Conservation (phyloP, 352 stramenopile species). For the Phytophthora palmivora region DNA sequence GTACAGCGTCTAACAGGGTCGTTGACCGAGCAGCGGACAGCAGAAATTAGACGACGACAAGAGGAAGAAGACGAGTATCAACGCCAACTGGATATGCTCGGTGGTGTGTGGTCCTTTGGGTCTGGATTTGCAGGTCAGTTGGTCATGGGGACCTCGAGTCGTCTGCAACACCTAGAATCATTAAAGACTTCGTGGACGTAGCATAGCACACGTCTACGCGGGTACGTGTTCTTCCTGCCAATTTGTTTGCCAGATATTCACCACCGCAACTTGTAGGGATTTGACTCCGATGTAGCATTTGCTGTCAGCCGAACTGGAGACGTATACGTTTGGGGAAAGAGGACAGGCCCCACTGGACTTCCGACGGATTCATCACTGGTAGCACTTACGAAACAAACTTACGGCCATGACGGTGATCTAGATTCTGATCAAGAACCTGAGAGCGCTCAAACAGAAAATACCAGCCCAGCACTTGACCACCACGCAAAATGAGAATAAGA, state of each 20-base stretch:
- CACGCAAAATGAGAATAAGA: constrained; percentile 2
- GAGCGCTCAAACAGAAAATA: background rate
- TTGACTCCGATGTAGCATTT: constrained; percentile 85
- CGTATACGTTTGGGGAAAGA: constrained; percentile 85
- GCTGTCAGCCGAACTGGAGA: constrained; percentile 72
- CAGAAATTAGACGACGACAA: constrained; percentile 60
- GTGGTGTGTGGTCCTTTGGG: constrained; percentile 85
- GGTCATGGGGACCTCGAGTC: constrained; percentile 74
- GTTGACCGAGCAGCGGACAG: constrained; percentile 63
- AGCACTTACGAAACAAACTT: constrained; percentile 46
- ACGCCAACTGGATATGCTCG: constrained; percentile 79
- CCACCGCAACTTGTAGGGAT: constrained; percentile 45
- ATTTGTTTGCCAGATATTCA: no score
- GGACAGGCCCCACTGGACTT: constrained; percentile 63
- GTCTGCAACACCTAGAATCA: constrained; percentile 57
- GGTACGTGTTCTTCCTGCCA: constrained; percentile 30
- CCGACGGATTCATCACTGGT: constrained; percentile 39
- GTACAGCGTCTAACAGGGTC: constrained; percentile 65
- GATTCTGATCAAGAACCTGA: constrained; percentile 52
- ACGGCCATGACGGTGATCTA: constrained; percentile 54
- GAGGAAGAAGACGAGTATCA: constrained; percentile 77
- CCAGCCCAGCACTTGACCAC: background rate
- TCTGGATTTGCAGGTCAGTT: constrained; percentile 76
- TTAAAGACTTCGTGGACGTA: constrained; percentile 74
- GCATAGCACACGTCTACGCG: constrained; percentile 78